phyloP scores from a whole-genome alignment of 2,329 filamentous ascomycete species.

The Fusarium cicatricum region DNA sequence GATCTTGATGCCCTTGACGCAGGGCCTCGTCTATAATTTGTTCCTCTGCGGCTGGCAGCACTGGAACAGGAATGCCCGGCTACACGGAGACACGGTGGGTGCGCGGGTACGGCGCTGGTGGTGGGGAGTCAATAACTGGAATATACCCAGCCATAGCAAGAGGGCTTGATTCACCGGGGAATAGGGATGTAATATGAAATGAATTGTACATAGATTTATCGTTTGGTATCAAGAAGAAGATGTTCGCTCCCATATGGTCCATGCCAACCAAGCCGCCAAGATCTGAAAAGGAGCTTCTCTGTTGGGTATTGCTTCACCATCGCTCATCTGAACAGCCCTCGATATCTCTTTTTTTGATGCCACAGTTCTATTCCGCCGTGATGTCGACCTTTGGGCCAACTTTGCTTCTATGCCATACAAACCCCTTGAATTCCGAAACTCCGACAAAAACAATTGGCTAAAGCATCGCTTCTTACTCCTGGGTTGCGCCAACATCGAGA shows the following conservation, averaged over 20 bases:
- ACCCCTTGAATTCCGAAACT: conserved; percentile 36
- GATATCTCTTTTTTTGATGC: conserved; percentile 20
- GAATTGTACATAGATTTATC: conserved; percentile 17
- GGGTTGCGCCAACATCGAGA: conserved; percentile 44
- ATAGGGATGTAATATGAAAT: background rate
- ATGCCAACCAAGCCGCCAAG: background rate
- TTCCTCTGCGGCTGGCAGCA: conserved; percentile 86
- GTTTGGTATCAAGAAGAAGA: conserved; percentile 18
- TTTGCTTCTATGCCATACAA: conserved; percentile 36
- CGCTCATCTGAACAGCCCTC: background rate
- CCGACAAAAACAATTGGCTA: conserved; percentile 34
- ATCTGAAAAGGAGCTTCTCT: conserved; percentile 5
- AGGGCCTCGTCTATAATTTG: conserved; percentile 90
- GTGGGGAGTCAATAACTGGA: conserved; percentile 95
- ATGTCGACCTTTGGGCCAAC: conserved; percentile 23
- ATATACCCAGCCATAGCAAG: conserved; percentile 59
- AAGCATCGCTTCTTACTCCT: conserved; percentile 37
- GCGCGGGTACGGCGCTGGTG: conserved; percentile 88
- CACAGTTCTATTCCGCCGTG: conserved; percentile 34
- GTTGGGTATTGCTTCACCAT: conserved; percentile 8
- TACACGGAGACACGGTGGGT: conserved; percentile 80
- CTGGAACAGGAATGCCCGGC: conserved; percentile 82
- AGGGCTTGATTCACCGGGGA: conserved; percentile 6
- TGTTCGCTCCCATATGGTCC: conserved; percentile 3
- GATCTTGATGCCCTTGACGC: conserved; percentile 85